Percentiles rank a stretch among this genome's conserved stretches.
phyloP scores from a whole-genome alignment of 177 flowering plant species.

The Telopea speciosissima region DNA sequence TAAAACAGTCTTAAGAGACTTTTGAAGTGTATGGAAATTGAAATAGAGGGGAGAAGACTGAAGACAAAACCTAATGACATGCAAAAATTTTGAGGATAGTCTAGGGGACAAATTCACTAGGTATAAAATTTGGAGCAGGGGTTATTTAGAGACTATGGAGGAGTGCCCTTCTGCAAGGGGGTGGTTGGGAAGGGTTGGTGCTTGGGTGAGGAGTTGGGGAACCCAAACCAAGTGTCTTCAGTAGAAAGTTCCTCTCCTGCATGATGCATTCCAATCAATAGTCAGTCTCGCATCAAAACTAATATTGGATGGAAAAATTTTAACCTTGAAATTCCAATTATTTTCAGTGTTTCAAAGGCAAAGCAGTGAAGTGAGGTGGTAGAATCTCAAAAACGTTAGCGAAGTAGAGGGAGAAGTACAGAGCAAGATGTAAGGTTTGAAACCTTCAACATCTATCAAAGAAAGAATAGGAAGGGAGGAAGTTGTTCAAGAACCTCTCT shows the following conservation, averaged over 20 bases:
- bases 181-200: conserved; percentile 47
- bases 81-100: neutral
- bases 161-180: conserved; percentile 88
- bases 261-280: conserved; percentile 15
- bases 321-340: neutral
- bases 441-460: neutral
- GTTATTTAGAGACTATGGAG: conserved; percentile 56
- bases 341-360: neutral
- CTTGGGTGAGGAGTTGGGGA: conserved; percentile 43
- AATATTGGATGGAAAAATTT: neutral
- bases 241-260: conserved; percentile 84
- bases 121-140: neutral
- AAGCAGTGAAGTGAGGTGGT: neutral
- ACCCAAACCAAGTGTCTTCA: conserved; percentile 75
- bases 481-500: neutral
- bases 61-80: neutral
- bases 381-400: neutral
- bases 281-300: neutral
- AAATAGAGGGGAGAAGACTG: neutral
- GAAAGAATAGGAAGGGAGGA: no score
- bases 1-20: conserved; percentile 28
- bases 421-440: neutral
- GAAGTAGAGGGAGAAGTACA: neutral
- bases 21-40: conserved; percentile 30
- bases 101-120: neutral